Conservation (phyloP, 805 yeast genomes). For the Clavispora fructus region DNA sequence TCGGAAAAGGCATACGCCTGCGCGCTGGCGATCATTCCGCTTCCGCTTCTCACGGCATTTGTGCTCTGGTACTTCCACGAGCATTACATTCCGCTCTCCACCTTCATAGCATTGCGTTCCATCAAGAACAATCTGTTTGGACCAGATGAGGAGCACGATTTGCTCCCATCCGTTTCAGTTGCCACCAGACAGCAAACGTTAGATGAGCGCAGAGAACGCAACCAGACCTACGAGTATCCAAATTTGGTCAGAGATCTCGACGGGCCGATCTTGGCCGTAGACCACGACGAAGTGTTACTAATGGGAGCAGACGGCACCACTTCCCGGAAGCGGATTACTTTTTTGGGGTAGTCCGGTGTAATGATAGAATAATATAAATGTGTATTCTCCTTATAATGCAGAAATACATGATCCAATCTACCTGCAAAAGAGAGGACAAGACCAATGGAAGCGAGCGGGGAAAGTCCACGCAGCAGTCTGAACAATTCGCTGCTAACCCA, state of each 20-base stretch:
- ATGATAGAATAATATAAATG: no score
- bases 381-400: no score
- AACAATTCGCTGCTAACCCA: not conserved
- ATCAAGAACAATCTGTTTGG: constrained; percentile 42
- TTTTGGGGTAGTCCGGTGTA: not conserved
- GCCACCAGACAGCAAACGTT: constrained; percentile 44
- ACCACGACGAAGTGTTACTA: constrained; percentile 38
- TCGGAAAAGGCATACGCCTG: constrained; percentile 73
- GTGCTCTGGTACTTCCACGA: constrained; percentile 77
- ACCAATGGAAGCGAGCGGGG: not conserved
- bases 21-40: constrained; percentile 67
- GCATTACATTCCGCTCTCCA: constrained; percentile 72
- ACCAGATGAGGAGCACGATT: constrained; percentile 19
- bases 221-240: constrained; percentile 75
- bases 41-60: constrained; percentile 64
- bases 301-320: constrained; percentile 26
- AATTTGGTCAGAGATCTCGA: constrained; percentile 63
- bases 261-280: constrained; percentile 79
- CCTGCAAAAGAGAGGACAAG: no score
- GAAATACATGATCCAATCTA: no score
- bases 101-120: constrained; percentile 83
- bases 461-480: not conserved
- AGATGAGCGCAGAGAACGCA: constrained; percentile 71
- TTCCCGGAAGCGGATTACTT: constrained; percentile 17
- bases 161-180: constrained; percentile 1